These are phyloP conservation scores for Parachaetomium inaequale DNA, from an alignment of 495 filamentous ascomycete species.

Conservation along the genomic window DNA sequence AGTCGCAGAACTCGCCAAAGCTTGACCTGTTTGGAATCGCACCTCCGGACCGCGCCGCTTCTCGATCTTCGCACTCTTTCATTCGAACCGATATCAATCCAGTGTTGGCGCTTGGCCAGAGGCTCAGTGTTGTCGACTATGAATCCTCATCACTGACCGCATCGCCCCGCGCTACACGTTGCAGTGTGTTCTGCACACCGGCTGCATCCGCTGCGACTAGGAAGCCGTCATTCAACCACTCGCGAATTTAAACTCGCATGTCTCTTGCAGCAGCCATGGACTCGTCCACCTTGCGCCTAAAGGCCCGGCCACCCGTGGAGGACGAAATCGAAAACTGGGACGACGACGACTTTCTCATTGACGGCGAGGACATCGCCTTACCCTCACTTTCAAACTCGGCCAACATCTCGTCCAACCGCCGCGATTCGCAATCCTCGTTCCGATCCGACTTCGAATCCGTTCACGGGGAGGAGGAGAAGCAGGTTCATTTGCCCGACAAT, in stretches of 20 bases:
- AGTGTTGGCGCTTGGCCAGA: constrained; percentile 14
- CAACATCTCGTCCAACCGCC: constrained; percentile 51
- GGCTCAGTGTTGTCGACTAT: constrained; percentile 33
- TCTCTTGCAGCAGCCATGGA: constrained; percentile 46
- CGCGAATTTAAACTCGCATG: not conserved
- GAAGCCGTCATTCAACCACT: constrained; percentile 1
- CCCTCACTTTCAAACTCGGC: constrained; percentile 61
- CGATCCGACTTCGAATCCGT: constrained; percentile 76
- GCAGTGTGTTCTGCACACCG: constrained; percentile 11
- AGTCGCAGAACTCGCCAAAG: constrained; percentile 16
- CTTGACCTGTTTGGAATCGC: constrained; percentile 17
- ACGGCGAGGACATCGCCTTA: constrained; percentile 66
- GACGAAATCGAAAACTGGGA: constrained; percentile 81
- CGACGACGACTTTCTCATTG: constrained; percentile 76
- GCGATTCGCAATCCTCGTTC: constrained; percentile 75
- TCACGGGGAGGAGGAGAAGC: constrained; percentile 78
- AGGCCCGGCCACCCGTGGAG: constrained; percentile 52
- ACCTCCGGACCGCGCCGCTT: constrained; percentile 8
- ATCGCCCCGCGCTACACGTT: constrained; percentile 26
- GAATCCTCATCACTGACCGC: constrained; percentile 35
- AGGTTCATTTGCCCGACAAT: constrained; percentile 70
- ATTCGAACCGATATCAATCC: not conserved
- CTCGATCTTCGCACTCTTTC: not conserved
- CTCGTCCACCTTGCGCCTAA: constrained; percentile 47
- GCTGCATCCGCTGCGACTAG: constrained; percentile 14